Conservation (phyloP, 179 eudicot species). For the Actinidia arguta region DNA sequence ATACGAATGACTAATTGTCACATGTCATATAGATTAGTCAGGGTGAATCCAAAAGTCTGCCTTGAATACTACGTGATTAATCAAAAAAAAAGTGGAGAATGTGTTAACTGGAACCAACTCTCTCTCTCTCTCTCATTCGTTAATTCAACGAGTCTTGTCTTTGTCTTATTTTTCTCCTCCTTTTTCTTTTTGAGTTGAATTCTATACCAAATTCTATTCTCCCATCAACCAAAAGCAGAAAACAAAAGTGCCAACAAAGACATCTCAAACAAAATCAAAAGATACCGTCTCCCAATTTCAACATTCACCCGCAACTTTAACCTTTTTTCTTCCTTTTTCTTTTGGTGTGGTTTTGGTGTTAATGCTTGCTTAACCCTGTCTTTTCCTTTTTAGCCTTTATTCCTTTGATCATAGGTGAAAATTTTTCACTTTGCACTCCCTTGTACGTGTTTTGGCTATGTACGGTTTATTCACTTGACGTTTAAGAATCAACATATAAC, state of each 20-base stretch:
- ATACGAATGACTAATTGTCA: too few species aligned
- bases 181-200: conserved; percentile 33
- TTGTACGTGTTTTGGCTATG: too few species aligned
- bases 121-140: conserved; percentile 25
- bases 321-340: neutral
- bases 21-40: too few species aligned
- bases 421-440: too few species aligned
- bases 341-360: neutral
- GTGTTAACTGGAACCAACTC: conserved; percentile 41
- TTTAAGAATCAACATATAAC: too few species aligned
- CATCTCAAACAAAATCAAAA: conserved; percentile 39
- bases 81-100: too few species aligned
- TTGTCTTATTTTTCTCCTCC: neutral
- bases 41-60: too few species aligned
- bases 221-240: conserved; percentile 28
- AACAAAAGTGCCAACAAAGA: conserved; percentile 32
- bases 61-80: too few species aligned
- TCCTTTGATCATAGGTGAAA: too few species aligned
- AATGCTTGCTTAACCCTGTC: conserved; percentile 7
- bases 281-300: conserved; percentile 37
- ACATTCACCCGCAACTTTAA: conserved; percentile 22
- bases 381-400: too few species aligned
- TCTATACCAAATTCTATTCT: conserved; percentile 29
- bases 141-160: too few species aligned
- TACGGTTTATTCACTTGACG: too few species aligned